A percentile compares a stretch with the other conserved stretches of the same genome.
Conservation (phyloP, 2,329 filamentous ascomycete genomes). For the Alternaria viburni region DNA sequence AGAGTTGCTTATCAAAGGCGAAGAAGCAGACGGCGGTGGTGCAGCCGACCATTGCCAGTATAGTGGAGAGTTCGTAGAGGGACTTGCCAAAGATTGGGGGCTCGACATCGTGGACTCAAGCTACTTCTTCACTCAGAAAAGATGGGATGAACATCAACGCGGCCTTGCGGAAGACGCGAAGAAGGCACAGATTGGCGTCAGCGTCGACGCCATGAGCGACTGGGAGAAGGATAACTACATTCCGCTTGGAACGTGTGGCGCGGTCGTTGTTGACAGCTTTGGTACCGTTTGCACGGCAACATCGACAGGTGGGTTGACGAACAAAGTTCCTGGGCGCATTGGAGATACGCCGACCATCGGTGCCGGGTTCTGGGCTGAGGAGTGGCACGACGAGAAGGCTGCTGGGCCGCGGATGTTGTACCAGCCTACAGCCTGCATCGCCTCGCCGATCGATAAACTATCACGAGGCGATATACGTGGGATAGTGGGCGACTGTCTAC, state of each 20-base stretch:
- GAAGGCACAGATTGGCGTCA: constrained; percentile 46
- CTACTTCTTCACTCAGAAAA: constrained; percentile 80
- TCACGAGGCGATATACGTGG: constrained; percentile 52
- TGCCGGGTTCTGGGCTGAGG: constrained; percentile 88
- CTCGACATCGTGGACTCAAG: constrained; percentile 70
- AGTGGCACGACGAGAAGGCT: constrained; percentile 67
- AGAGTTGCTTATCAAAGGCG: constrained; percentile 71
- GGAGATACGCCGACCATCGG: constrained; percentile 86
- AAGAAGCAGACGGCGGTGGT: constrained; percentile 64
- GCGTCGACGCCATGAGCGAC: constrained; percentile 41
- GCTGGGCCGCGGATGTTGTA: constrained; percentile 27
- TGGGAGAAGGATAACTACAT: constrained; percentile 72
- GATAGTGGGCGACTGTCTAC: constrained; percentile 66
- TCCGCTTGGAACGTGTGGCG: constrained; percentile 84
- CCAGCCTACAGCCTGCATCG: constrained; percentile 10
- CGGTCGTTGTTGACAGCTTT: constrained; percentile 78
- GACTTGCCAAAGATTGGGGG: constrained; percentile 70
- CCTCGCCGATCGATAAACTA: constrained; percentile 31
- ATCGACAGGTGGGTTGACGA: constrained; percentile 79
- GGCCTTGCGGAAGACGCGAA: constrained; percentile 59
- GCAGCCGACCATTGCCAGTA: constrained; percentile 75
- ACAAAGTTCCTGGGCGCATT: constrained; percentile 83
- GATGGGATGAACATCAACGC: constrained; percentile 78
- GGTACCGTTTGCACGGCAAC: constrained; percentile 74
- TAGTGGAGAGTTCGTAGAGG: constrained; percentile 71